Percentiles rank a stretch among this genome's conserved stretches.
Conservation (phyloP, 371 early-diverging fungal genomes). For the Phascolomyces articulosus region DNA sequence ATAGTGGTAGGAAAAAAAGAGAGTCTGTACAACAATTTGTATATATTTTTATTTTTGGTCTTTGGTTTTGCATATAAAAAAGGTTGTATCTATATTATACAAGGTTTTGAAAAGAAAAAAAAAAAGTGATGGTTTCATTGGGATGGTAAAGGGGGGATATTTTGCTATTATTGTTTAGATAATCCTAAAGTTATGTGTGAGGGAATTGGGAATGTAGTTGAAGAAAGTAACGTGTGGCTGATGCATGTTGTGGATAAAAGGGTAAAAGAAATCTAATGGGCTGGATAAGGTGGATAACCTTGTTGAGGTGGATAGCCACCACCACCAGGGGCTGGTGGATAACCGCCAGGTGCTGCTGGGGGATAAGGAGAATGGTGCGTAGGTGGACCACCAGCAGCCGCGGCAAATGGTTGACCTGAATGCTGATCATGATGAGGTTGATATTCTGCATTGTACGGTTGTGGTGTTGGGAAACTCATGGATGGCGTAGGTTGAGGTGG, state of each 20-base stretch:
- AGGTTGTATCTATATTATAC: too few relatives aligned
- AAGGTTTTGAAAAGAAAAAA: too few relatives aligned
- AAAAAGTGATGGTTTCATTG: too few relatives aligned
- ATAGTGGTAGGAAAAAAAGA: neutral
- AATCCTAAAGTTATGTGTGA: too few relatives aligned
- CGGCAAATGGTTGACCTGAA: conserved; percentile 20
- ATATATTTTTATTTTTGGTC: too few relatives aligned
- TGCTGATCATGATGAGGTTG: conserved; percentile 7
- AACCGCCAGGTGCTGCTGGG: conserved; percentile 12
- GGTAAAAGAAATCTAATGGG: neutral
- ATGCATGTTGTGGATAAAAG: neutral
- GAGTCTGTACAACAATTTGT: too few relatives aligned
- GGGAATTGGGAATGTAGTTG: neutral
- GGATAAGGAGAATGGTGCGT: conserved; percentile 21
- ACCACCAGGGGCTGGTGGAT: conserved; percentile 13
- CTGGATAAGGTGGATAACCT: conserved; percentile 21
- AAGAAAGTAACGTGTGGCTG: too few relatives aligned
- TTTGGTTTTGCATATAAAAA: too few relatives aligned
- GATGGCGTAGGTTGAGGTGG: conserved; percentile 7
- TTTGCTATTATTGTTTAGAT: too few relatives aligned
- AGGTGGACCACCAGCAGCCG: neutral
- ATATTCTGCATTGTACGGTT: conserved; percentile 11
- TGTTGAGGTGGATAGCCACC: conserved; percentile 15
- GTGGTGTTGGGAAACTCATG: conserved; percentile 25
- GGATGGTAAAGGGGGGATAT: too few relatives aligned